Base-by-base conservation (phyloP, 495 filamentous ascomycete genomes). In the Aspergillus hancockii region DNA sequence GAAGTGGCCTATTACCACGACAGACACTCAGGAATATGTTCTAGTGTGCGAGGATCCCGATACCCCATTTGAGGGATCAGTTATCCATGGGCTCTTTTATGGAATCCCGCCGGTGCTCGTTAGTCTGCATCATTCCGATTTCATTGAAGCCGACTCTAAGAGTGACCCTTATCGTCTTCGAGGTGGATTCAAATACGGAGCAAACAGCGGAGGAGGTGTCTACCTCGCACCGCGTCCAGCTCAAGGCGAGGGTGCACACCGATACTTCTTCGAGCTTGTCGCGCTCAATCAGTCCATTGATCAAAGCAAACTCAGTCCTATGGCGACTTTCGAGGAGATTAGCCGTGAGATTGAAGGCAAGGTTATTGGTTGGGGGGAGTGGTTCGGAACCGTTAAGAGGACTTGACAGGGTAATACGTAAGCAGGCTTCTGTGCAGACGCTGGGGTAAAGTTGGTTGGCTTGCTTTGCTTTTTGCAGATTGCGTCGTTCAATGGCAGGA, bases 21-120 rank as follows among this genome's bases (percentile, higher is more conserved):
- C 61, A 21, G 52, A 71, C 7, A 73, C 77, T 6, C 74, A 74
- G 47, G 66, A 84, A 59, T 84, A 77, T 63, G 62, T 84, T 4
- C 56, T 85, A 8, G 60, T 82, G 31, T 71, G 72, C 36, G 78
- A 83, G 60, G 80, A 85, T 49, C 77, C 80, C 0, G 80, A 85
- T 61, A 75, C 76, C 18, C 78, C 81, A 1, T 36, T 82, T 45
- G 72, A 77, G 4, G 72, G 60, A 19, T 75, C 80, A 6, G 73
- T 77, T 32, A 66, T 76, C 28, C 81, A 83, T 56, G 79, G 75
- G 34, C 61, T 82, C 30, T 81, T 77, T 58, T 72, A 71, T 22
- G 74, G 74, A 0, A 81, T 83, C 36, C 67, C 71, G 4, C 60
- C 73, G 0, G 63, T 62, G 5, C 70, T 63, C 34, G 77, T 67